Conservation (phyloP, 768 basidiomycete genomes). For the Sutorius australiensis region DNA sequence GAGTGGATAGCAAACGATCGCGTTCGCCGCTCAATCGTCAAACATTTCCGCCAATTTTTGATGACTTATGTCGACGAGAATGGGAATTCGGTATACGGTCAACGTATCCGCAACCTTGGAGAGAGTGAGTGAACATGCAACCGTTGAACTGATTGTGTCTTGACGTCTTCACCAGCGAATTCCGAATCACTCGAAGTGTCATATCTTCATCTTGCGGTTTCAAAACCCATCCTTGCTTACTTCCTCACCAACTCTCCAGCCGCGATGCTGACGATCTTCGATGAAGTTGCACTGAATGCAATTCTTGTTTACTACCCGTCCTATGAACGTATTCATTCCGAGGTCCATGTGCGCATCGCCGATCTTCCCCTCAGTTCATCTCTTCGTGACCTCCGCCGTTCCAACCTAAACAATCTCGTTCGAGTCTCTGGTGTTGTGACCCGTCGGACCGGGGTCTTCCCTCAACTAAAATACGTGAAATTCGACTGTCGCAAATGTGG, state of each 20-base stretch:
- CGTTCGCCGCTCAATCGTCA: conserved; percentile 84
- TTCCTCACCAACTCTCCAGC: conserved; percentile 95
- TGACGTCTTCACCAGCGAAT: conserved; percentile 58
- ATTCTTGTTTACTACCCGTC: conserved; percentile 94
- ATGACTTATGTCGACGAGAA: conserved; percentile 95
- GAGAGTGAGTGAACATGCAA: conserved; percentile 61
- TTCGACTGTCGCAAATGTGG: conserved; percentile 97
- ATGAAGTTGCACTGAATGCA: conserved; percentile 89
- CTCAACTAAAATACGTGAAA: conserved; percentile 99
- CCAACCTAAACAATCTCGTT: conserved; percentile 91
- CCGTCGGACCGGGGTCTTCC: conserved; percentile 91
- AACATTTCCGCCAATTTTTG: conserved; percentile 92
- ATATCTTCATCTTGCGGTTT: conserved; percentile 87
- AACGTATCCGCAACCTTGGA: conserved; percentile 88
- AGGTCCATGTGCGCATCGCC: conserved; percentile 95
- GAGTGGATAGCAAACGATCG: conserved; percentile 97
- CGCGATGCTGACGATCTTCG: conserved; percentile 91
- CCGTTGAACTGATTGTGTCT: conserved; percentile 2
- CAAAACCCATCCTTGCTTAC: conserved; percentile 94
- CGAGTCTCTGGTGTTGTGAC: conserved; percentile 96
- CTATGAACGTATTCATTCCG: conserved; percentile 95
- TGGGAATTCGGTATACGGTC: conserved; percentile 89
- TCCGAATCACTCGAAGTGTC: conserved; percentile 97
- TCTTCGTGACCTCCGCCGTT: conserved; percentile 88
- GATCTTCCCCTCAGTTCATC: conserved; percentile 89